Evolutionary conservation across 352 stramenopile species (phyloP), one percentile per base, ranked within the genome.

Genomic region (Phytophthora megakarya): DNA sequence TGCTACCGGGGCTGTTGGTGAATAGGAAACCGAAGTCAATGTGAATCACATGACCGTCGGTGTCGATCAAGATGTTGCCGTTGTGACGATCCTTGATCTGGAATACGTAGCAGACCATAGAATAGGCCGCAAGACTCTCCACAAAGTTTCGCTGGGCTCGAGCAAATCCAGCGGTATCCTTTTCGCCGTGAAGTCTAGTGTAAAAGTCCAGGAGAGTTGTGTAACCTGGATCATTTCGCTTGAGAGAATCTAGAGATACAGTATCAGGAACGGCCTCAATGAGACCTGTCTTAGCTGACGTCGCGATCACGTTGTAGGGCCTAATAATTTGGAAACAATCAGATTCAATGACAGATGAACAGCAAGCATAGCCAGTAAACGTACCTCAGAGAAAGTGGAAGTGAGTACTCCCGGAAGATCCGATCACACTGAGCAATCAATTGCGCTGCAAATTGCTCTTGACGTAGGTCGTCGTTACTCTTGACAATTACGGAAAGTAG

Each of bases 21-120:
- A 99, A 93, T 61, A 98, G 47, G 73, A 99, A 99, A 15, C 97
- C 98, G 76, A 99, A 99, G 78, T 99, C 98, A 59, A 99, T 99
- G 82, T 99, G 97, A 50, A 99, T 95, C 13, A 99, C 75, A 71
- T 98, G 96, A 16, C 97, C 97, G 25, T 96, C 77, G 13, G 86
- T 97, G 76, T 99, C 97, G 37, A 99, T 84, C 63, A 99, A 91
- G 33, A 99, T 98, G 73, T 99, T 99, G 44, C 97, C 97, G 69
- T 99, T 99, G 83, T 99, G 97, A 2, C 97, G 87, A 73, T 99
- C 98, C 71, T 99, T 99, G 62, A 99, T 92, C 62, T 97, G 92
- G 54, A 99, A 88, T 13, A 99, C 82, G 72, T 99, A 99, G 61
- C 89, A 98, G 15, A 99, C 88, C 26, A 99, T 92, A 21, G 95